A percentile compares a stretch with the other conserved stretches of the same genome.
These are phyloP conservation scores for Gentiana straminea DNA, from an alignment of 257 asterid species.

Conservation along the genomic window DNA sequence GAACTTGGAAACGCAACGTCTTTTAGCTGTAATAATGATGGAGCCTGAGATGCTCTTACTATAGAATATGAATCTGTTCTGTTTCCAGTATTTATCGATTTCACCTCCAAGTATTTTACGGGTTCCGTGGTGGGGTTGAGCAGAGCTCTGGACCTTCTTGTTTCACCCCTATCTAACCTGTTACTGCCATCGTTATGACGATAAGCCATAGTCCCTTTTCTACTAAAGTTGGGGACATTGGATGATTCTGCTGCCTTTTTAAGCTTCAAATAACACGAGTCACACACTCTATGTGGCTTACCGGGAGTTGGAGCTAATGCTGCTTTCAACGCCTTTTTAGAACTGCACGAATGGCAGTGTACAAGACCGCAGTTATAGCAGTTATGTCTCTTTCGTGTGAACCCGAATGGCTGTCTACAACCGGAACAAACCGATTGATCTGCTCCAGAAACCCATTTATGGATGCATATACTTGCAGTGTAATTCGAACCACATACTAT, in stretches of 20 bases:
- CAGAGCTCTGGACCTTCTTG: conserved; percentile 43
- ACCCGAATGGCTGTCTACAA: conserved; percentile 42
- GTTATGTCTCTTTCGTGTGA: conserved; percentile 51
- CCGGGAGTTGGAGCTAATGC: conserved; percentile 49
- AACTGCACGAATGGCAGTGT: conserved; percentile 48
- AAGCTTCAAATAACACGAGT: conserved; percentile 46
- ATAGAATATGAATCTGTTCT: conserved; percentile 38
- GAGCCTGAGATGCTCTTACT: conserved; percentile 89
- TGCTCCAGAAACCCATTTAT: conserved; percentile 22
- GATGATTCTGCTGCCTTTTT: conserved; percentile 27
- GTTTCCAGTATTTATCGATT: conserved; percentile 35
- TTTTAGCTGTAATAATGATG: conserved; percentile 69
- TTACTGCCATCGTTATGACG: conserved; percentile 35
- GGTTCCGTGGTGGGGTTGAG: conserved; percentile 70
- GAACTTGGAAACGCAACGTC: conserved; percentile 92
- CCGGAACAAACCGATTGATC: conserved; percentile 51
- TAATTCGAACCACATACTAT: conserved; percentile 50
- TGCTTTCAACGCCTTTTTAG: conserved; percentile 48
- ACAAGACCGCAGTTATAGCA: conserved; percentile 74
- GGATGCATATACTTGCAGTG: conserved; percentile 54
- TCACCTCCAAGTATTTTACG: conserved; percentile 72
- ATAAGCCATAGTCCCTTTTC: conserved; percentile 36
- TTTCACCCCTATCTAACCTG: conserved; percentile 37
- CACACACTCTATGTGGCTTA: conserved; percentile 57
- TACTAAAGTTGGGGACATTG: conserved; percentile 18